Evolutionary conservation across 2,329 filamentous ascomycete species (phyloP).

Genomic region (Neospermospora avenae): DNA sequence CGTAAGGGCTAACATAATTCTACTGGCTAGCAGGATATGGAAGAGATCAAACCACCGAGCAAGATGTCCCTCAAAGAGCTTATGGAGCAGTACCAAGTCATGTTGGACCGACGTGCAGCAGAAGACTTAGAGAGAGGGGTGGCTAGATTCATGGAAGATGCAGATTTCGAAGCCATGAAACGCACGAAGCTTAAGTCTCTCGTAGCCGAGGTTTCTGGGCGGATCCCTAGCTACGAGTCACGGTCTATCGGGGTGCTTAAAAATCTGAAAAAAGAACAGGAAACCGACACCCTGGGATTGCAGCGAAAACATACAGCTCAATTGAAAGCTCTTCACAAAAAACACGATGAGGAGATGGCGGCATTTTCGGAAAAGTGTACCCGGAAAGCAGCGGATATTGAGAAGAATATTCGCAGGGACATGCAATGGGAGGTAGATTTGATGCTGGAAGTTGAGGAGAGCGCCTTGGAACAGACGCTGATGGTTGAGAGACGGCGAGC

Average conservation of each 20-base stretch:
- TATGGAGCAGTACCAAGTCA: not conserved
- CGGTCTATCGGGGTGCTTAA: not conserved
- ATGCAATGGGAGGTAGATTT: not conserved
- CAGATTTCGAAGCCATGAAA: not conserved
- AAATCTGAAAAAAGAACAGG: not conserved
- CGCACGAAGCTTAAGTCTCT: not conserved
- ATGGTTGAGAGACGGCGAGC: not conserved
- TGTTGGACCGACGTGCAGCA: not conserved
- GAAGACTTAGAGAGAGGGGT: not conserved
- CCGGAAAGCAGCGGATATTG: not conserved
- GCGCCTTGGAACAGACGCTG: not conserved
- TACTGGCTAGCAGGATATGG: not conserved
- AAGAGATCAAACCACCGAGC: not conserved
- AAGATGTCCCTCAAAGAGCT: conserved; percentile 1
- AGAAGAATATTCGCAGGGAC: not conserved
- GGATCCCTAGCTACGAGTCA: not conserved
- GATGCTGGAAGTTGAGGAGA: not conserved
- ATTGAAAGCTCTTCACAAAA: not conserved
- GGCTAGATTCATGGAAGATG: not conserved
- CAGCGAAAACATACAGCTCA: not conserved
- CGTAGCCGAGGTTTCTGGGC: not conserved
- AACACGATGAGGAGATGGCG: not conserved
- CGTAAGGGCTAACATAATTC: not conserved
- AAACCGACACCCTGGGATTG: not conserved
- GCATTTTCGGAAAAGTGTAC: not conserved